Evolutionary conservation across 768 basidiomycete genomes (phyloP).

Genomic region (Candolleomyces efflorescens): DNA sequence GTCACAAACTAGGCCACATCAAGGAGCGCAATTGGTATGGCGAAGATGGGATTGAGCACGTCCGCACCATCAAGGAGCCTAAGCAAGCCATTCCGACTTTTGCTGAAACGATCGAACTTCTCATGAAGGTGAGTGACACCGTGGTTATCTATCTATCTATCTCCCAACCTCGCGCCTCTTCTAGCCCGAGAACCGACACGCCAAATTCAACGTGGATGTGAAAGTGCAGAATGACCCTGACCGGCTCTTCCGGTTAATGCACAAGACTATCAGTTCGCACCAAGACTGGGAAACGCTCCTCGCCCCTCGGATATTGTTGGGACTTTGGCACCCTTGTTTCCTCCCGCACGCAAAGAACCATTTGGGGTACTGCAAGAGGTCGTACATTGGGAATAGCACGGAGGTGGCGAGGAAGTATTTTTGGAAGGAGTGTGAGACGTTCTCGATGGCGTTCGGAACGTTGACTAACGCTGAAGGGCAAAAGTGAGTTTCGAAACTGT

Average conservation of each 20-base stretch:
- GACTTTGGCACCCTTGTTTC: constrained; percentile 92
- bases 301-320: constrained; percentile 77
- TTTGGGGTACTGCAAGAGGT: constrained; percentile 80
- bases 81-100: constrained; percentile 90
- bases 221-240: constrained; percentile 91
- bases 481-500: constrained; percentile 40
- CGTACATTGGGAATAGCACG: constrained; percentile 77
- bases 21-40: constrained; percentile 71
- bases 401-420: constrained; percentile 80
- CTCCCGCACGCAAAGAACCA: constrained; percentile 67
- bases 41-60: constrained; percentile 66
- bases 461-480: constrained; percentile 72
- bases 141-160: not conserved
- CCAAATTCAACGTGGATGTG: constrained; percentile 86
- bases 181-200: constrained; percentile 71
- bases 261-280: constrained; percentile 56
- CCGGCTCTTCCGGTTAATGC: constrained; percentile 78
- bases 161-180: no score
- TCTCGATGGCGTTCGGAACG: constrained; percentile 76
- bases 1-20: constrained; percentile 51
- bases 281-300: constrained; percentile 69
- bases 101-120: constrained; percentile 67
- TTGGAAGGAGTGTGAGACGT: constrained; percentile 82
- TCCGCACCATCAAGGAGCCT: constrained; percentile 76
- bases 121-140: constrained; percentile 61